Evolutionary conservation across 306 rosid genomes (phyloP), one percentile per base, ranked within the genome.

Genomic region (Trifolium fragiferum): DNA sequence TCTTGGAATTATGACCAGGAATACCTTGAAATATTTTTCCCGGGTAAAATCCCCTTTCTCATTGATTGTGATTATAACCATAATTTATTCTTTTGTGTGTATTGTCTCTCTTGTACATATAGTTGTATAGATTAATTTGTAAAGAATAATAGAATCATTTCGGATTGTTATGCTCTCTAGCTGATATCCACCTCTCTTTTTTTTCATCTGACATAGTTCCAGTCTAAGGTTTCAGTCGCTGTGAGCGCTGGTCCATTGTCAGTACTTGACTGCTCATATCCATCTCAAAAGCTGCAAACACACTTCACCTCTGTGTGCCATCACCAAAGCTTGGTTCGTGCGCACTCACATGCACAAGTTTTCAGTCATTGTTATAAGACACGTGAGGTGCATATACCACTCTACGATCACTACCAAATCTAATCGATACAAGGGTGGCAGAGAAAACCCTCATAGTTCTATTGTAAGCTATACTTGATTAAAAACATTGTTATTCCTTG

Each of bases 1-100:
- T 66, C 35, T 27, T 16, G 35, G 59, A 38, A 62, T 40, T 46
- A 73, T 21, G 41, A n/a, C 40, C 25, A 38, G 53, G 43, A 61
- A 64, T 46, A 68, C 10, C 21, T 23, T 19, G 44, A 23, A n/a
- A 50, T 20, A 32, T n/a, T 40, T 30, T 70, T 10, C 32, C 72
- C 18, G 13, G 12, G n/a, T 64, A 21, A 69, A 40, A 66, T 66
- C 57, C 10, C 20, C 27, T 72, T 66, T 75, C 49, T 83, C 44
- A 27, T n/a, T n/a, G 8, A 16, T 33, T n/a, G n/a, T 16, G n/a
- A 54, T 23, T 21, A 57, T 11, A 62, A 35, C 46, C 20, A 62
- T 62, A 38, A 33, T 63, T 37, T n/a, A 32, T 63, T 37, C 25
- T 16, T 63, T n/a, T 13, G 0, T 44, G 40, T 37, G 8, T 44